Evolutionary conservation across 1,284 basidiomycete species (phyloP).

Genomic region (Sutorius eximius): DNA sequence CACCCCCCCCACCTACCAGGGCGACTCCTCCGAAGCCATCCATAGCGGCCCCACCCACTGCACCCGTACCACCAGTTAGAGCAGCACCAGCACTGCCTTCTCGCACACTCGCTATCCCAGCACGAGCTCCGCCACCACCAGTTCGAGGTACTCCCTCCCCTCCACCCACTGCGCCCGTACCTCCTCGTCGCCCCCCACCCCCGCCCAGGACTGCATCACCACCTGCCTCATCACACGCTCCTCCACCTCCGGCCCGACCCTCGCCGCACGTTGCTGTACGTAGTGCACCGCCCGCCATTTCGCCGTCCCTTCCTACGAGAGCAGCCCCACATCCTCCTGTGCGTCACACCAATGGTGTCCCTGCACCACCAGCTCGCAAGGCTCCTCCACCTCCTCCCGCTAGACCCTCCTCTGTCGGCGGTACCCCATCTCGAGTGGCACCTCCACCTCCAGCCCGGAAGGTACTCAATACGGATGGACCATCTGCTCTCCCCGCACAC

Average conservation of each 20-base stretch:
- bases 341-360: slow-evolving; percentile 19
- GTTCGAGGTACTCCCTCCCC: slow-evolving; percentile 33
- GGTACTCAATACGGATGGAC: slow-evolving; percentile 25
- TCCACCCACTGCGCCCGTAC: slow-evolving; percentile 34
- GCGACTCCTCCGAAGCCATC: slow-evolving; percentile 34
- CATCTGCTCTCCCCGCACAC: slow-evolving; percentile 43
- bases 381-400: slow-evolving; percentile 36
- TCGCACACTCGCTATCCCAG: slow-evolving; percentile 22
- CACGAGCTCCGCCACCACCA: slow-evolving; percentile 28
- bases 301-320: slow-evolving; percentile 31
- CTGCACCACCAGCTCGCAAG: slow-evolving; percentile 26
- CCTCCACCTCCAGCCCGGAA: slow-evolving; percentile 35
- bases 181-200: slow-evolving; percentile 41
- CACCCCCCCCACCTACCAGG: slow-evolving; percentile 37
- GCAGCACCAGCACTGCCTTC: slow-evolving; percentile 29
- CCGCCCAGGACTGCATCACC: slow-evolving; percentile 36
- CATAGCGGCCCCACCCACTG: slow-evolving; percentile 21
- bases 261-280: slow-evolving; percentile 13
- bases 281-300: slow-evolving; percentile 21
- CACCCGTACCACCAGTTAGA: slow-evolving; percentile 21
- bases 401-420: slow-evolving; percentile 32
- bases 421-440: slow-evolving; percentile 26
- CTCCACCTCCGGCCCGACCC: slow-evolving; percentile 29
- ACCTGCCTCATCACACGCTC: slow-evolving; percentile 31
- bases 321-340: slow-evolving; percentile 30